Evolutionary conservation across 345 rosid genomes (phyloP).

Genomic region (Litchi chinensis): DNA sequence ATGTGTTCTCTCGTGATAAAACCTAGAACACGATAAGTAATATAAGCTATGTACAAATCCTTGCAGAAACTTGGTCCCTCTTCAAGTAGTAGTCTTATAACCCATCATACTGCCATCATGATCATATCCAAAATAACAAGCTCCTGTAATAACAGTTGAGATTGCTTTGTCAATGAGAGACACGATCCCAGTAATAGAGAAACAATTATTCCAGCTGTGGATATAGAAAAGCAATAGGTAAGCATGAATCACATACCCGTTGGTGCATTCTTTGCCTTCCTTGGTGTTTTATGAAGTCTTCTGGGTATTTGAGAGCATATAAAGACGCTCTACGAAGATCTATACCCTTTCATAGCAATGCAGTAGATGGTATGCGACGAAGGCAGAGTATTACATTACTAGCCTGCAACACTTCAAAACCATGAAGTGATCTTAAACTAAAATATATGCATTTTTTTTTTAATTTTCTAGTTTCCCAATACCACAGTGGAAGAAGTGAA

Average conservation of each 20-base stretch:
- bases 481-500: slow-evolving; percentile 21
- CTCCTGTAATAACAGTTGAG: slow-evolving; percentile 23
- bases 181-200: background rate
- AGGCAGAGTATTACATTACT: slow-evolving; percentile 33
- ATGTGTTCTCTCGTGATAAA: slow-evolving; percentile 18
- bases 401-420: slow-evolving; percentile 31
- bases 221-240: background rate
- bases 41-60: slow-evolving; percentile 28
- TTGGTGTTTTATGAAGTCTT: slow-evolving; percentile 15
- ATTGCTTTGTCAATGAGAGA: background rate
- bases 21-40: slow-evolving; percentile 17
- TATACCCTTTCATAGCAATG: slow-evolving; percentile 25
- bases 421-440: slow-evolving; percentile 23
- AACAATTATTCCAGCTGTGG: background rate
- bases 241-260: slow-evolving; percentile 33
- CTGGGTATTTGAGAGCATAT: slow-evolving; percentile 13
- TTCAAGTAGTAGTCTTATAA: slow-evolving; percentile 20
- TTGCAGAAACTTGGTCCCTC: slow-evolving; percentile 11
- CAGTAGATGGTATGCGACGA: slow-evolving; percentile 20
- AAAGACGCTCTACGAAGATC: slow-evolving; percentile 20
- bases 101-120: slow-evolving; percentile 17
- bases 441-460: slow-evolving; percentile 14
- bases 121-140: slow-evolving; percentile 22
- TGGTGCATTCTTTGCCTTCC: slow-evolving; percentile 20
- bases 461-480: slow-evolving; percentile 19